Base-by-base conservation (phyloP, 345 rosid genomes). In the Leavenworthia alabamica region DNA sequence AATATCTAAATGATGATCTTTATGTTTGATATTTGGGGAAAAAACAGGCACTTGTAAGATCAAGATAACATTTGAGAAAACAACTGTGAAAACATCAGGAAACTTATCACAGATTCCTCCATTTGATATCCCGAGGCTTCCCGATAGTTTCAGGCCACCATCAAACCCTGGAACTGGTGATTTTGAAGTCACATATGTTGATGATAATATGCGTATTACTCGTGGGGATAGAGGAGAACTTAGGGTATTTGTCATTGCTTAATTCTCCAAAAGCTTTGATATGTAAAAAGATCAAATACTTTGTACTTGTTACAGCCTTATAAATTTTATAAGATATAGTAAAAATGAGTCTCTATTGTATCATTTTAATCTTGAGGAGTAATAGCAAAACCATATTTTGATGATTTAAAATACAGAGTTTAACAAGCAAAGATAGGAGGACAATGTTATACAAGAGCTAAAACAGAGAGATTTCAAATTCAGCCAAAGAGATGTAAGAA, bases 211-310 rank as follows among this genome's bases (percentile, higher is more conserved):
- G 42, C 94, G 94, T 8, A 63, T 90, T 41, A 88, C 97, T 64
- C 83, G 96, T 67, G 97, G 97, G 24, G 97, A 90, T 52, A 81
- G 85, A 75, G 86, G 74, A 0, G 95, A 91, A 79, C 89, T 91
- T 20, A 77, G 96, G 72, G 88, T 91, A 2, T 91, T 91, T 41
- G 88, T 81, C 28, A 63, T 75, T 52, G 63, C 93, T 16, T 90
- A 46, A 78, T 1, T 15, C 11, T 15, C 14, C n/a, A n/a, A 28
- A 28, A 20, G 19, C 16, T 4, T 53, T 26, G 27, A 61, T 5
- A 2, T 47, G 51, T 48, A 28, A 62, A 28, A 62, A 56, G 27
- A 27, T 20, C 0, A 28, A 20, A 41, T 12, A 39, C 49, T 15
- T 35, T 33, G 4, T 15, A 6, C 27, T 6, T 36, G 10, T 5